Conservation (phyloP, 805 yeast genomes). For the Ogataea neopini region DNA sequence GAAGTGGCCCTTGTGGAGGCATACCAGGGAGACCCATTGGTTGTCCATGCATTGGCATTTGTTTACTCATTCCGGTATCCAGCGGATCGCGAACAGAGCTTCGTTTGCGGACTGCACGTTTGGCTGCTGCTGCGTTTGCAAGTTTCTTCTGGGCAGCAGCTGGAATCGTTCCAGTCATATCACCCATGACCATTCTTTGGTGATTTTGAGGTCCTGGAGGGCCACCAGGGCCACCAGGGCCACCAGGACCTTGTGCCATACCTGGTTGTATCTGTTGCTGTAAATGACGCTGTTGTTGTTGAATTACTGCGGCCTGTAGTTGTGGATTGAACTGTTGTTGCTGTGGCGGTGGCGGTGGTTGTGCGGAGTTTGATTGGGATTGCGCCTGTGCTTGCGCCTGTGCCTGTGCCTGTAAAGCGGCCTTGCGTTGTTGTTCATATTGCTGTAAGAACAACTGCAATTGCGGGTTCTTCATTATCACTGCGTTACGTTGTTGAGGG, state of each 20-base stretch:
- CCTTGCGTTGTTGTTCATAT: slow-evolving; percentile 35
- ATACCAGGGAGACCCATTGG: slow-evolving; percentile 17
- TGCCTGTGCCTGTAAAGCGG: slow-evolving; percentile 26
- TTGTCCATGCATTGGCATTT: slow-evolving; percentile 3
- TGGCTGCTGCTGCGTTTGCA: slow-evolving; percentile 2
- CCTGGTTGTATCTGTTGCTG: slow-evolving; percentile 37
- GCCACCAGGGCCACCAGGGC: no score
- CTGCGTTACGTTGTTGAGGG: slow-evolving; percentile 36
- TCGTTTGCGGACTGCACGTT: slow-evolving; percentile 15
- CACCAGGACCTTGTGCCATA: slow-evolving; percentile 34
- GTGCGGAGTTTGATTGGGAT: no score
- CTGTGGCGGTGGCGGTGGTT: slow-evolving; percentile 10
- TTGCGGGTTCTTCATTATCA: slow-evolving; percentile 37
- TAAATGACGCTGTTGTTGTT: slow-evolving; percentile 32
- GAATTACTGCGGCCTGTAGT: slow-evolving; percentile 20
- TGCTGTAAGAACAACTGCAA: slow-evolving; percentile 35
- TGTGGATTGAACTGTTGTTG: slow-evolving; percentile 29
- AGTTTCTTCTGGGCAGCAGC: slow-evolving; percentile 14
- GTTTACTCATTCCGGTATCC: slow-evolving; percentile 9
- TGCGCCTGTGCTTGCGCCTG: slow-evolving; percentile 15
- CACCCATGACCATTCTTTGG: slow-evolving; percentile 12
- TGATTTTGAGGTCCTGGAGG: not conserved
- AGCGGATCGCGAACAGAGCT: slow-evolving; percentile 17
- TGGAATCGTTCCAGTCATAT: slow-evolving; percentile 7
- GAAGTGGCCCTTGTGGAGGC: slow-evolving; percentile 7